phyloP scores from a whole-genome alignment of 495 filamentous ascomycete species.

The Daldinia vernicosa region DNA sequence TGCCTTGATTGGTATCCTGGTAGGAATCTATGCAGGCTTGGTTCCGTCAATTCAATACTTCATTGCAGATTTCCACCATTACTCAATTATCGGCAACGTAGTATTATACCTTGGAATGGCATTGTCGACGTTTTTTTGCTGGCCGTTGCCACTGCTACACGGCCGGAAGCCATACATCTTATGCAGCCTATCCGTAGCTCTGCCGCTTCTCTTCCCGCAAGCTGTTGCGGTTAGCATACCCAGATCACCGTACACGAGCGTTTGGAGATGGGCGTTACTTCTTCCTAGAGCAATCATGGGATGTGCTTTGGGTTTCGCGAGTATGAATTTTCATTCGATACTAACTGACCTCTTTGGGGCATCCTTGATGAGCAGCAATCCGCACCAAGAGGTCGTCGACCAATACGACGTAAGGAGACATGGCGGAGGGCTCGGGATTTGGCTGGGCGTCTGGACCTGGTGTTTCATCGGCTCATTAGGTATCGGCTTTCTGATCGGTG shows the following conservation, averaged over 20 bases:
- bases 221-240: slow-evolving; percentile 65
- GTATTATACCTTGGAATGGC: slow-evolving; percentile 73
- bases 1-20: slow-evolving; percentile 69
- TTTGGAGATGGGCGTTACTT: slow-evolving; percentile 68
- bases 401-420: slow-evolving; percentile 70
- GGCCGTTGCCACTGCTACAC: slow-evolving; percentile 79
- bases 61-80: slow-evolving; percentile 70
- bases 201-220: slow-evolving; percentile 79
- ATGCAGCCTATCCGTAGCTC: slow-evolving; percentile 67
- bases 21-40: slow-evolving; percentile 79
- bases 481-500: slow-evolving; percentile 74
- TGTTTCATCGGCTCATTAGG: slow-evolving; percentile 73
- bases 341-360: slow-evolving; percentile 79
- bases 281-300: slow-evolving; percentile 70
- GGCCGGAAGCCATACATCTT: slow-evolving; percentile 79
- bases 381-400: slow-evolving; percentile 74
- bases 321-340: slow-evolving; percentile 75
- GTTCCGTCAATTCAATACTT: slow-evolving; percentile 79
- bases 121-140: slow-evolving; percentile 71
- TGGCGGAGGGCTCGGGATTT: slow-evolving; percentile 78
- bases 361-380: slow-evolving; percentile 72
- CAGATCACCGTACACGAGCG: slow-evolving; percentile 64
- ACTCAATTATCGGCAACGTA: slow-evolving; percentile 76
- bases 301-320: slow-evolving; percentile 74
- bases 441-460: slow-evolving; percentile 82